Evolutionary conservation across 2,329 filamentous ascomycete species (phyloP), one percentile per base, ranked within the genome.

Genomic region (Mollisiaceae sp.): DNA sequence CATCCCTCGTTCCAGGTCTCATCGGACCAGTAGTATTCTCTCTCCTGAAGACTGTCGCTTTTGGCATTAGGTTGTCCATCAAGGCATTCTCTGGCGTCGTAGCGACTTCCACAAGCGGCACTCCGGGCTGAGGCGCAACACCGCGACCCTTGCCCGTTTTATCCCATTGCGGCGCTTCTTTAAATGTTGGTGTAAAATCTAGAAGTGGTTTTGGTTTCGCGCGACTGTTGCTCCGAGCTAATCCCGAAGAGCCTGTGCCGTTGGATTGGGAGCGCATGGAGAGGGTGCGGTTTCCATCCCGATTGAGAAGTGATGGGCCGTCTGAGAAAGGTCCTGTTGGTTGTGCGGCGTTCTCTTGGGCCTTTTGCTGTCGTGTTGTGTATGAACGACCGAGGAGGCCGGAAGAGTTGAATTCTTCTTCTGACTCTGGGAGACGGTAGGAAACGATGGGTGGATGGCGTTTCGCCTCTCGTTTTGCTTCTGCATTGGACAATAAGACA

Each of bases 181-280:
- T 82, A 73, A 89, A 90, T 58, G 82, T 81, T 0, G 88, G 87
- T 0, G 87, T 88, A 47, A 93, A 82, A 72, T 91, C 90, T 36
- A 93, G 78, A 6, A 93, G 81, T 1, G 91, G 90, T 67, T 87
- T 87, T 0, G 70, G 72, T 24, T 66, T 65, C 8, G 45, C 20
- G 4, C 45, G 45, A 54, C 11, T 32, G 14, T 12, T 54, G 50
- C 50, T 50, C 11, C 45, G 6, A 9, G n/a, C 20, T 24, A 50
- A 20, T 24, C 45, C 45, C 27, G 27, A 32, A 18, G 15, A 18
- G 8, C 24, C 18, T 8, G 11, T 35, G 24, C n/a, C 20, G 45
- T 50, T 50, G 45, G 14, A 55, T 55, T 14, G 65, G 35, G 65
- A 66, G 50, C 66, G 68, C 62, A 72, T 71, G 18, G 72, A 74